Conservation (phyloP, 78 protist genomes). For the Dictyostelium purpureum region DNA sequence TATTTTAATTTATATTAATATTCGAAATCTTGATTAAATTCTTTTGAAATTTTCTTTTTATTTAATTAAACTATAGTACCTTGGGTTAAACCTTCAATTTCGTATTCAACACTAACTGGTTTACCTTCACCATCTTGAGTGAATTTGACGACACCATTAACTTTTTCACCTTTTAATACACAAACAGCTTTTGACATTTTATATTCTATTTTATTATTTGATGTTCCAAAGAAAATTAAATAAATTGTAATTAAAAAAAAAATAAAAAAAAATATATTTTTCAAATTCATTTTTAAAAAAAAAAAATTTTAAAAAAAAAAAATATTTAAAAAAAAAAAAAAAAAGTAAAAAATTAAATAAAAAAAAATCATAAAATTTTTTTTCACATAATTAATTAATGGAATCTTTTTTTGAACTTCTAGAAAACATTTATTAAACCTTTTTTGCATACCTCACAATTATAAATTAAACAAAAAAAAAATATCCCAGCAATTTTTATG, state of each 20-base stretch:
- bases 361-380: no score
- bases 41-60: not conserved
- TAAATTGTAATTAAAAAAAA: conserved; percentile 6
- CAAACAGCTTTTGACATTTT: conserved; percentile 62
- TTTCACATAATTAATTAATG: no score
- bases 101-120: conserved; percentile 37
- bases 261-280: not conserved
- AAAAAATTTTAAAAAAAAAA: no score
- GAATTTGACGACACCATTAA: conserved; percentile 45
- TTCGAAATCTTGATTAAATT: not conserved
- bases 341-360: no score
- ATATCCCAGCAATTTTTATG: no score
- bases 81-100: conserved; percentile 29
- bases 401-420: no score
- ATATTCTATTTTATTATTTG: not conserved
- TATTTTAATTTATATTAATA: not conserved
- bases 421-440: no score
- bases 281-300: no score
- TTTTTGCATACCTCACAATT: no score
- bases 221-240: not conserved
- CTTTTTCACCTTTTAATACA: conserved; percentile 61
- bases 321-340: no score
- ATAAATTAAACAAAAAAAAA: no score
- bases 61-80: not conserved
- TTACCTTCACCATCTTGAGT: conserved; percentile 27